A percentile compares a stretch with the other conserved stretches of the same genome.
phyloP scores from a whole-genome alignment of 108 stramenopile species.

The Skeletonema marinoi region DNA sequence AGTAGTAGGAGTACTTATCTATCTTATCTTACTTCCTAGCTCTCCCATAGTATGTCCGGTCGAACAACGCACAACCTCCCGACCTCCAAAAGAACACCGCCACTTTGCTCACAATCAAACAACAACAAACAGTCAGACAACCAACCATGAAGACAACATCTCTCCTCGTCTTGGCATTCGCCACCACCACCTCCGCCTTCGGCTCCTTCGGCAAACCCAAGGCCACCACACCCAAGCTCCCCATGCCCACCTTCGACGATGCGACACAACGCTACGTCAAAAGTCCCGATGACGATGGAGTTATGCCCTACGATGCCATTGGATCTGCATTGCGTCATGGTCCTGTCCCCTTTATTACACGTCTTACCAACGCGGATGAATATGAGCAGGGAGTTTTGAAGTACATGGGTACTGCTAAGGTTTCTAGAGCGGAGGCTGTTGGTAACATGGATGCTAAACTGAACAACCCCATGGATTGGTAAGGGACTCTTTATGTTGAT shows the following conservation, averaged over 20 bases:
- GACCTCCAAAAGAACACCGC: neutral
- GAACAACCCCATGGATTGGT: conserved; percentile 67
- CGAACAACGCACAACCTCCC: neutral
- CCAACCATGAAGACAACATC: neutral
- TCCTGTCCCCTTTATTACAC: conserved; percentile 51
- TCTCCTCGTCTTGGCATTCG: neutral
- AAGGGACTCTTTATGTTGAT: neutral
- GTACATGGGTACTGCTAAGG: conserved; percentile 52
- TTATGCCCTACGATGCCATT: conserved; percentile 57
- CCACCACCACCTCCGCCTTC: conserved; percentile 12
- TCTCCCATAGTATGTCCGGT: too few species aligned
- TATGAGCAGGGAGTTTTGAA: conserved; percentile 65
- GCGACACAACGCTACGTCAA: conserved; percentile 36
- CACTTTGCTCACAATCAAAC: too few species aligned
- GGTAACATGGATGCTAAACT: conserved; percentile 70
- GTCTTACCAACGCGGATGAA: conserved; percentile 48
- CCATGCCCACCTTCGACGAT: conserved; percentile 50
- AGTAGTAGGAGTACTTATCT: too few species aligned
- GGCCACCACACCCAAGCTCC: conserved; percentile 12
- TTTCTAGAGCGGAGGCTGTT: conserved; percentile 45
- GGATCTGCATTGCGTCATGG: conserved; percentile 61
- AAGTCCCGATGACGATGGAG: conserved; percentile 48
- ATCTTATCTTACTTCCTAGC: too few species aligned
- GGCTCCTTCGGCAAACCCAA: conserved; percentile 22
- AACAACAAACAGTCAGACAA: neutral